These are phyloP conservation scores for Botrytis squamosa DNA, from an alignment of 2,329 filamentous ascomycete genomes.

Conservation along the genomic window DNA sequence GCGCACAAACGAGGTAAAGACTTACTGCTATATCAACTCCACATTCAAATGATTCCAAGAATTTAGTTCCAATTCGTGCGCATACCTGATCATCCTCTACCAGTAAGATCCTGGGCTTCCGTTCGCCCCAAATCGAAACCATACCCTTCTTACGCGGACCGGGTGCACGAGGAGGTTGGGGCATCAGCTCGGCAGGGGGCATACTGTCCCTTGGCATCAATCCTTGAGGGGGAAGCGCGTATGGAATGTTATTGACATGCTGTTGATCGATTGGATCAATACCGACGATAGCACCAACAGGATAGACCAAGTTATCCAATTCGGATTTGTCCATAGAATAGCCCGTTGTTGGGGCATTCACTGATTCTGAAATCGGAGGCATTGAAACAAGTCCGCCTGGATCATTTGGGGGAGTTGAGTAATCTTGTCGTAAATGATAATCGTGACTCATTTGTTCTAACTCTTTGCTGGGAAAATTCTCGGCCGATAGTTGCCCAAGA, in stretches of 20 bases:
- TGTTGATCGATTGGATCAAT: slow-evolving; percentile 95
- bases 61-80: slow-evolving; percentile 66
- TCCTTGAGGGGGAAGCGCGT: slow-evolving; percentile 62
- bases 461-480: slow-evolving; percentile 63
- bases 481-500: slow-evolving; percentile 62
- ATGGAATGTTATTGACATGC: slow-evolving; percentile 92
- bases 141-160: slow-evolving; percentile 44
- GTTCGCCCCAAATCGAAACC: slow-evolving; percentile 56
- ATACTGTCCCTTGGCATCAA: slow-evolving; percentile 47
- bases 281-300: slow-evolving; percentile 83
- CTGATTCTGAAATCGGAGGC: slow-evolving; percentile 46
- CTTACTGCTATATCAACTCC: slow-evolving; percentile 66
- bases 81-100: slow-evolving; percentile 80
- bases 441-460: slow-evolving; percentile 60
- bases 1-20: slow-evolving; percentile 24
- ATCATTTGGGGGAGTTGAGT: slow-evolving; percentile 38
- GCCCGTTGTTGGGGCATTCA: slow-evolving; percentile 45
- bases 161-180: slow-evolving; percentile 41
- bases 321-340: slow-evolving; percentile 48
- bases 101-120: slow-evolving; percentile 77
- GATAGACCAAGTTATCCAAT: slow-evolving; percentile 76
- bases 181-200: slow-evolving; percentile 46
- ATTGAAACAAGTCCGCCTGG: slow-evolving; percentile 29
- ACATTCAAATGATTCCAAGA: slow-evolving; percentile 63
- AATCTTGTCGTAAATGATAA: slow-evolving; percentile 36